A percentile compares a stretch with the other conserved stretches of the same genome.
phyloP scores from a whole-genome alignment of 495 filamentous ascomycete species.

The Clavariopsis aquatica region DNA sequence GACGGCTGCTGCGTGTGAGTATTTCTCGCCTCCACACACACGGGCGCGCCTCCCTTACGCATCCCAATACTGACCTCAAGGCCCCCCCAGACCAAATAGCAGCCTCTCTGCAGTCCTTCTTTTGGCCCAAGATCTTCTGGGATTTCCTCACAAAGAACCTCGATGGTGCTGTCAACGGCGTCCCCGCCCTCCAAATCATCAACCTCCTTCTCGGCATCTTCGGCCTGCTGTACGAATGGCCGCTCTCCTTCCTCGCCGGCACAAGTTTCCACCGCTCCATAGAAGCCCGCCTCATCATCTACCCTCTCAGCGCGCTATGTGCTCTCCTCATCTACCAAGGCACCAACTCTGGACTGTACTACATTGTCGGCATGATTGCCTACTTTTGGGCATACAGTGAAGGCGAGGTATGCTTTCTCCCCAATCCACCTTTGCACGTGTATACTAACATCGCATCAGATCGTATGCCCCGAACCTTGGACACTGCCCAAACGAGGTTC shows the following conservation, averaged over 20 bases:
- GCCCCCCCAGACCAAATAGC: conserved; percentile 72
- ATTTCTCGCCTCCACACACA: neutral
- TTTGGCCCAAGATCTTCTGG: conserved; percentile 99
- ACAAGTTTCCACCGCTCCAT: conserved; percentile 80
- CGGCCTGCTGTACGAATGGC: conserved; percentile 89
- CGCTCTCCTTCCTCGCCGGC: conserved; percentile 64
- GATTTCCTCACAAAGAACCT: conserved; percentile 93
- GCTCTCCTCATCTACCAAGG: conserved; percentile 85
- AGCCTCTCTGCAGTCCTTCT: conserved; percentile 81
- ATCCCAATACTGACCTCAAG: no score
- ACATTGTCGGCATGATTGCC: conserved; percentile 78
- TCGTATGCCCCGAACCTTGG: conserved; percentile 63
- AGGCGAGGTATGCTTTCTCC: conserved; percentile 77
- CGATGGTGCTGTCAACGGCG: conserved; percentile 77
- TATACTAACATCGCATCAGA: conserved; percentile 40
- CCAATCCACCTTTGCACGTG: neutral
- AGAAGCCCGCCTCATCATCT: conserved; percentile 77
- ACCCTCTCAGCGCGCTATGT: conserved; percentile 76
- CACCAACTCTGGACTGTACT: conserved; percentile 89
- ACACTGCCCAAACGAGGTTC: conserved; percentile 44
- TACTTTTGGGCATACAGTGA: conserved; percentile 98
- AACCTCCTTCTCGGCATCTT: conserved; percentile 89
- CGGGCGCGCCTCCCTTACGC: no score
- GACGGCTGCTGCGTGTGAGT: conserved; percentile 79
- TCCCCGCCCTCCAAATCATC: conserved; percentile 88